These are phyloP conservation scores for Scortechinia acanthostroma DNA, from an alignment of 2,329 filamentous ascomycete species.

Conservation along the genomic window DNA sequence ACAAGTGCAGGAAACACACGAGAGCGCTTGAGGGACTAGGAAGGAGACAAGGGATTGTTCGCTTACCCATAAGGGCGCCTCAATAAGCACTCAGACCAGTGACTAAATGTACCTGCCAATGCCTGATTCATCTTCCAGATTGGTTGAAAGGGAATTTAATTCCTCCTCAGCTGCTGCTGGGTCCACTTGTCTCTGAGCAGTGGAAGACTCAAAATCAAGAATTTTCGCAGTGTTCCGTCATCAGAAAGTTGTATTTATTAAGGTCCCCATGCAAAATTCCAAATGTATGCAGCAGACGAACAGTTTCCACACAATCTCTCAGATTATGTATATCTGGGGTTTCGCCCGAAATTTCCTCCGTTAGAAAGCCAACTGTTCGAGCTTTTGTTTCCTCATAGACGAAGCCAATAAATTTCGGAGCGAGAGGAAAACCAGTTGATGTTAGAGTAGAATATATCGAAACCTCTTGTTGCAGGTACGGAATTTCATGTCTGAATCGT, in stretches of 20 bases:
- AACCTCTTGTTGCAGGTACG: conserved; percentile 1
- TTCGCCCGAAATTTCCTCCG: not conserved
- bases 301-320: not conserved
- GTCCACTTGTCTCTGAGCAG: not conserved
- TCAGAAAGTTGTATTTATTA: not conserved
- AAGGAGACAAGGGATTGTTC: not conserved
- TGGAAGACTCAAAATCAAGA: not conserved
- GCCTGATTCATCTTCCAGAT: not conserved
- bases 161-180: not conserved
- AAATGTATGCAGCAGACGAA: conserved; percentile 1
- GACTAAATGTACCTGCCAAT: not conserved
- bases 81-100: not conserved
- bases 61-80: not conserved
- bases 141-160: not conserved
- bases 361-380: conserved; percentile 1
- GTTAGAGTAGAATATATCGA: not conserved
- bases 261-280: not conserved
- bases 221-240: not conserved
- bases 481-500: conserved; percentile 1
- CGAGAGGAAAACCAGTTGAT: not conserved
- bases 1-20: too few species aligned
- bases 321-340: not conserved
- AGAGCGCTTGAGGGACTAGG: not conserved
- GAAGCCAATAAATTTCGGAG: not conserved
- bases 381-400: not conserved